Conservation (phyloP, 805 yeast species). For the Candida silvatica region DNA sequence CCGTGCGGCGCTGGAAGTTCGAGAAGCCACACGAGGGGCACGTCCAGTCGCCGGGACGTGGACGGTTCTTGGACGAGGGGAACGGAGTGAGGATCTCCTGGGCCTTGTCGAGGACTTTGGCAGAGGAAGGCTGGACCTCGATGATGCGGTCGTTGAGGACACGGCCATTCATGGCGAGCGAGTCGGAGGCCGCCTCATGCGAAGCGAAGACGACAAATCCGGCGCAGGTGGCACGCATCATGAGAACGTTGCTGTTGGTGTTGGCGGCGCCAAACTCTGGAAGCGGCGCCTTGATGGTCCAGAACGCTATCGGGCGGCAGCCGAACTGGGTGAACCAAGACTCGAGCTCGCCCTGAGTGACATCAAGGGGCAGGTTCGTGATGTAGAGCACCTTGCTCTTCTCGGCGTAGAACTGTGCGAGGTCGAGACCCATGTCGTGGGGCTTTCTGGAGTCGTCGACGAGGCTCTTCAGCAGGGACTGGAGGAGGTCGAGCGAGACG, state of each 20-base stretch:
- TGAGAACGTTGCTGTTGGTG: constrained; percentile 3
- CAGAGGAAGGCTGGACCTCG: constrained; percentile 83
- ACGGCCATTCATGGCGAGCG: constrained; percentile 73
- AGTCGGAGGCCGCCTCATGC: constrained; percentile 81
- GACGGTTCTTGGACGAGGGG: constrained; percentile 77
- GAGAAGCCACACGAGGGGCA: constrained; percentile 95
- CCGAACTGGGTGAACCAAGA: constrained; percentile 87
- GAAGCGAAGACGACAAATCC: constrained; percentile 83
- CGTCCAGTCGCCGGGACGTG: constrained; percentile 98
- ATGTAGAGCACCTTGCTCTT: constrained; percentile 71
- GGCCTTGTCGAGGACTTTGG: constrained; percentile 70
- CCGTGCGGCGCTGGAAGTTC: constrained; percentile 88
- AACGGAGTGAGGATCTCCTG: constrained; percentile 76
- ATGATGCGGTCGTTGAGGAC: constrained; percentile 60
- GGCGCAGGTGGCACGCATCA: constrained; percentile 33
- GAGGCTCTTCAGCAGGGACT: background rate
- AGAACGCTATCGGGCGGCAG: constrained; percentile 78
- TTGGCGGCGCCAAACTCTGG: constrained; percentile 10
- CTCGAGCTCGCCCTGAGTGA: constrained; percentile 86
- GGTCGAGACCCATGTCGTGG: constrained; percentile 69
- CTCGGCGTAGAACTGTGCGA: constrained; percentile 57
- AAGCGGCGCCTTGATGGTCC: constrained; percentile 66
- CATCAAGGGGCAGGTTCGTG: constrained; percentile 75
- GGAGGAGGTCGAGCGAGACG: background rate
- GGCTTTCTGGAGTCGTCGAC: constrained; percentile 39